phyloP scores from a whole-genome alignment of 306 rosid genomes.

The Crotalaria pallida region DNA sequence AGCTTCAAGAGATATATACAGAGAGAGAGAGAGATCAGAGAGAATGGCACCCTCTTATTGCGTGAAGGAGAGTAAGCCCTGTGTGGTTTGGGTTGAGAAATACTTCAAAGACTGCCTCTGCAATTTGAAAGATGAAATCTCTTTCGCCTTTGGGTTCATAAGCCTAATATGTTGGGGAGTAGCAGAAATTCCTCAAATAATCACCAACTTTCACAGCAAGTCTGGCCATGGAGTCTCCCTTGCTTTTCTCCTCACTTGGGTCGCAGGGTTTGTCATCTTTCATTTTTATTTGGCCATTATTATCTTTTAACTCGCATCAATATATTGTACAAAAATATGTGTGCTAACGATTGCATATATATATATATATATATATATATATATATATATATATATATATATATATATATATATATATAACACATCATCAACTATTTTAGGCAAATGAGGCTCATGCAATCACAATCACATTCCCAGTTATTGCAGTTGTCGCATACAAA shows the following conservation, averaged over 20 bases:
- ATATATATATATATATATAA: too few species aligned
- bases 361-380: too few species aligned
- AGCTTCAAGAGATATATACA: too few species aligned
- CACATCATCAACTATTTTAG: too few species aligned
- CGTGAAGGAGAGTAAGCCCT: slow-evolving; percentile 51
- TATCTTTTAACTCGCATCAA: too few species aligned
- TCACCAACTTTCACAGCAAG: slow-evolving; percentile 77
- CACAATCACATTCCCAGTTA: too few species aligned
- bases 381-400: too few species aligned
- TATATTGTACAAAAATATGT: too few species aligned
- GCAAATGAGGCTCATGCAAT: too few species aligned
- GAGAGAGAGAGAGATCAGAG: slow-evolving; percentile 12
- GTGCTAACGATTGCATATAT: too few species aligned
- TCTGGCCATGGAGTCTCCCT: slow-evolving; percentile 91
- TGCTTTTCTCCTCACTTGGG: slow-evolving; percentile 87
- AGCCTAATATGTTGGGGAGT: slow-evolving; percentile 79
- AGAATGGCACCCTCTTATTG: slow-evolving; percentile 60
- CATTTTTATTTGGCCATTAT: background rate
- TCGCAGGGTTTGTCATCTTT: slow-evolving; percentile 58
- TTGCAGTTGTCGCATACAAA: too few species aligned
- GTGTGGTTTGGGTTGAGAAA: slow-evolving; percentile 60
- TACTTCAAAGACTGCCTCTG: slow-evolving; percentile 86
- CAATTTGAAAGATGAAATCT: slow-evolving; percentile 56
- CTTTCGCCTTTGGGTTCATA: slow-evolving; percentile 59
- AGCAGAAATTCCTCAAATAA: slow-evolving; percentile 89